phyloP scores from a whole-genome alignment of 768 basidiomycete genomes.

The Gyrodon lividus region DNA sequence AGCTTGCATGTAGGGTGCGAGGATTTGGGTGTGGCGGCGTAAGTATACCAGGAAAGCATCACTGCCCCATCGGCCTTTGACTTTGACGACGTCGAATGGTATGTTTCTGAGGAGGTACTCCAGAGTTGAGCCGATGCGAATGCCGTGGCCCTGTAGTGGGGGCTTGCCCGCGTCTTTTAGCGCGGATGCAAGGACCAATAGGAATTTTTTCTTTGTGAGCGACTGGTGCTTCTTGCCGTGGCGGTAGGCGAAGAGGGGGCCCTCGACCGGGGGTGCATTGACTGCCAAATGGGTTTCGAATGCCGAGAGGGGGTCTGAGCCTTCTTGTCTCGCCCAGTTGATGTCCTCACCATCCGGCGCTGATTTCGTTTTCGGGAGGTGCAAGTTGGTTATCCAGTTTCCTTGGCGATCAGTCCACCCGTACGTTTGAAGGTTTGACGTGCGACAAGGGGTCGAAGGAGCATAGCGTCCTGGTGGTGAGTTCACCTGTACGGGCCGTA shows the following conservation, averaged over 20 bases:
- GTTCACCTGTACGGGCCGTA: not conserved
- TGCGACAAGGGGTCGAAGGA: not conserved
- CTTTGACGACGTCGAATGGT: too few relatives aligned
- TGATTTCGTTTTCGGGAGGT: slow-evolving; percentile 8
- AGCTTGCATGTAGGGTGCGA: slow-evolving; percentile 33
- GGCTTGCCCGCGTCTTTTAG: too few relatives aligned
- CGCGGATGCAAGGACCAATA: too few relatives aligned
- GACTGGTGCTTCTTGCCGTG: slow-evolving; percentile 10
- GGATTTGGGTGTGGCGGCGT: slow-evolving; percentile 27
- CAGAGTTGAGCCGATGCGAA: slow-evolving; percentile 32
- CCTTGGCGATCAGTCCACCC: not conserved
- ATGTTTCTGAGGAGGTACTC: slow-evolving; percentile 38
- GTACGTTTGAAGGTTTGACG: not conserved
- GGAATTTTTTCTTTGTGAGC: slow-evolving; percentile 30
- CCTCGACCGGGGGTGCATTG: slow-evolving; percentile 24
- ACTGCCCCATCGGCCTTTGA: slow-evolving; percentile 38
- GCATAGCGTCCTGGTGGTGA: not conserved
- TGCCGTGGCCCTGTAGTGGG: slow-evolving; percentile 15
- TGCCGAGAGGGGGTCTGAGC: slow-evolving; percentile 7
- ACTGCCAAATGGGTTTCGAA: slow-evolving; percentile 18
- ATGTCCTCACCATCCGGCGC: slow-evolving; percentile 17
- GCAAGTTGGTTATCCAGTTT: slow-evolving; percentile 27
- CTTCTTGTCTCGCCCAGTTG: slow-evolving; percentile 8
- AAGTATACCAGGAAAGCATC: slow-evolving; percentile 34
- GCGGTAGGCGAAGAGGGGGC: slow-evolving; percentile 32